Evolutionary conservation across 1,139 yeast genomes (phyloP), one percentile per base, ranked within the genome.

Genomic region (Wickerhamomyces sp.): DNA sequence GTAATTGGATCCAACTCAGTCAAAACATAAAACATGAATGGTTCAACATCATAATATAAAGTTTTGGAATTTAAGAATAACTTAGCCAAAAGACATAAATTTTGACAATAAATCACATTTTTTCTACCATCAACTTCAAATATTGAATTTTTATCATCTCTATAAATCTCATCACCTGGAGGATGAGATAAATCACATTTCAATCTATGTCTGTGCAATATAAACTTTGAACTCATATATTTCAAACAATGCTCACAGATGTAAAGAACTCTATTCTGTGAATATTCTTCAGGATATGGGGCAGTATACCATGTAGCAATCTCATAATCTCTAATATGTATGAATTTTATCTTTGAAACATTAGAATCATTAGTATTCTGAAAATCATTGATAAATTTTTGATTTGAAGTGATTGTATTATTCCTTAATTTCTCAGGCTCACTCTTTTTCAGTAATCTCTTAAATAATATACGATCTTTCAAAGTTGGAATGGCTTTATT

Each of bases 91-190:
- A 93, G 71, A 67, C 99, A 93, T 45, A 93, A 67, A 61, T 89
- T 90, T 61, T 90, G 96, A 64, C 98, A 91, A 63, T 86, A 93
- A 56, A 74, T 71, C 29, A 85, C 82, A 56, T 86, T 83, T 54
- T 85, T 86, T 39, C 94, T 72, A 0, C 99, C 99, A 62, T 93
- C 98, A 23, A 93, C 84, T 64, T 93, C 98, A 80, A 93, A 93
- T 15, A 93, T 71, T 13, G 94, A 79, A 6, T 84, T 68, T 15
- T 70, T 68, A 2, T 75, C 73, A 53, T 84, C 87, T 37, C 96
- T 73, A 61, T 93, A 93, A 13, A 93, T 88, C 61, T 93, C 97
- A 48, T 78, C 75, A 0, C 99, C 99, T 0, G 98, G 98, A 0
- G 98, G 98, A 53, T 79, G 84, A 37, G 69, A 71, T 48, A 73